Evolutionary conservation across 148 eudicot genomes (phyloP).

Genomic region (Cornus kousa): DNA sequence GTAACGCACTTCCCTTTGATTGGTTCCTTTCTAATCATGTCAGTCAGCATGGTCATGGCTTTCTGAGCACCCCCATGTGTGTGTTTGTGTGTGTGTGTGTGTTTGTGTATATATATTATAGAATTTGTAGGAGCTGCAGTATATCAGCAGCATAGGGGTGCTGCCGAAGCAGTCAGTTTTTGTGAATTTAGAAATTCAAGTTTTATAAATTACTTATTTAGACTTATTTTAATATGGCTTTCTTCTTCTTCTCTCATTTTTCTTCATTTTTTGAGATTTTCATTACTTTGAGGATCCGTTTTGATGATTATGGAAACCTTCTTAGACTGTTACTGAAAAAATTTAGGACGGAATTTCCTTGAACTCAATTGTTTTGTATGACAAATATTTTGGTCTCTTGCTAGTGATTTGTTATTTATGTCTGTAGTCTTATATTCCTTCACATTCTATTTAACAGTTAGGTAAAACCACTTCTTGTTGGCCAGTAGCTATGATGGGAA

Average conservation of each 20-base stretch:
- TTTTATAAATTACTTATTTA: neutral
- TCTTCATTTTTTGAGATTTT: neutral
- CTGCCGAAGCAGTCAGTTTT: too few relatives aligned
- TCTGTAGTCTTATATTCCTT: neutral
- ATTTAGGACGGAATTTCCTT: neutral
- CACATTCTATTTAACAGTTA: neutral
- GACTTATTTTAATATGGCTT: neutral
- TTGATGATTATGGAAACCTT: neutral
- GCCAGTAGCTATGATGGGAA: neutral
- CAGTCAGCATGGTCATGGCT: neutral
- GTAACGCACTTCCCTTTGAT: too few relatives aligned
- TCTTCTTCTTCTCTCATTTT: neutral
- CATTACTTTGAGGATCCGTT: neutral
- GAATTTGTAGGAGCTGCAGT: too few relatives aligned
- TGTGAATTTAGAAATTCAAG: too few relatives aligned
- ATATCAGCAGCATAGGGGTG: too few relatives aligned
- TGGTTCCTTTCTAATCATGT: too few relatives aligned
- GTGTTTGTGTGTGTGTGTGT: too few relatives aligned
- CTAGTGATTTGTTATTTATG: neutral
- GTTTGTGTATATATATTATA: too few relatives aligned
- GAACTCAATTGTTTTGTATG: neutral
- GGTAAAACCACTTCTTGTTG: neutral
- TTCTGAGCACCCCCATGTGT: neutral
- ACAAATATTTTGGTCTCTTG: constrained; percentile 1
- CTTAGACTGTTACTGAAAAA: neutral